Percentiles rank a stretch among this genome's conserved stretches.
Conservation (phyloP, 2,329 filamentous ascomycete species). For the Torrubiellomyces zombiae region DNA sequence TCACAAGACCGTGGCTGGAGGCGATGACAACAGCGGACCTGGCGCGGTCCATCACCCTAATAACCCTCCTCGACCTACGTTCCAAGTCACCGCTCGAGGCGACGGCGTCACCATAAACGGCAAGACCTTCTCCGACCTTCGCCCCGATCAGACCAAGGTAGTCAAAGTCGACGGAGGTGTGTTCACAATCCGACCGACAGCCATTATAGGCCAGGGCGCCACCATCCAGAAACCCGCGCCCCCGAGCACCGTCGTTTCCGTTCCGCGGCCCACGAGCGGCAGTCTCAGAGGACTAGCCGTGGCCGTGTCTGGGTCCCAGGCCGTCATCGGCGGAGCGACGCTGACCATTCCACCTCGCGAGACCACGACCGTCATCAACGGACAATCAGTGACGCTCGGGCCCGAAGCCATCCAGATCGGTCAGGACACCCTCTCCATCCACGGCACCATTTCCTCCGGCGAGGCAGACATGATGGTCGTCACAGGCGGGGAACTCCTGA, state of each 20-base stretch:
- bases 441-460: slow-evolving; percentile 11
- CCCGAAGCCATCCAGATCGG: slow-evolving; percentile 19
- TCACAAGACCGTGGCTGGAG: slow-evolving; percentile 7
- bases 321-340: slow-evolving; percentile 24
- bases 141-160: slow-evolving; percentile 20
- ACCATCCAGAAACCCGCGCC: slow-evolving; percentile 25
- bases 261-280: slow-evolving; percentile 19
- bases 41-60: slow-evolving; percentile 2
- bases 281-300: slow-evolving; percentile 23
- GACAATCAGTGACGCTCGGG: slow-evolving; percentile 17
- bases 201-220: slow-evolving; percentile 26
- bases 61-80: slow-evolving; percentile 10
- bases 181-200: slow-evolving; percentile 31
- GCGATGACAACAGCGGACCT: not conserved
- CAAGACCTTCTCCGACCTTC: slow-evolving; percentile 24
- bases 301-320: slow-evolving; percentile 22
- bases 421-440: slow-evolving; percentile 20
- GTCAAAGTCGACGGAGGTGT: slow-evolving; percentile 23
- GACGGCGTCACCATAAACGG: slow-evolving; percentile 29
- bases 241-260: slow-evolving; percentile 12
- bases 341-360: slow-evolving; percentile 22
- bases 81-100: slow-evolving; percentile 27
- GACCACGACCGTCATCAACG: slow-evolving; percentile 17
- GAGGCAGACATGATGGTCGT: slow-evolving; percentile 27
- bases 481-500: slow-evolving; percentile 30